Evolutionary conservation across 768 basidiomycete species (phyloP), one percentile per base, ranked within the genome.

Genomic region (Mycena vulgaris): DNA sequence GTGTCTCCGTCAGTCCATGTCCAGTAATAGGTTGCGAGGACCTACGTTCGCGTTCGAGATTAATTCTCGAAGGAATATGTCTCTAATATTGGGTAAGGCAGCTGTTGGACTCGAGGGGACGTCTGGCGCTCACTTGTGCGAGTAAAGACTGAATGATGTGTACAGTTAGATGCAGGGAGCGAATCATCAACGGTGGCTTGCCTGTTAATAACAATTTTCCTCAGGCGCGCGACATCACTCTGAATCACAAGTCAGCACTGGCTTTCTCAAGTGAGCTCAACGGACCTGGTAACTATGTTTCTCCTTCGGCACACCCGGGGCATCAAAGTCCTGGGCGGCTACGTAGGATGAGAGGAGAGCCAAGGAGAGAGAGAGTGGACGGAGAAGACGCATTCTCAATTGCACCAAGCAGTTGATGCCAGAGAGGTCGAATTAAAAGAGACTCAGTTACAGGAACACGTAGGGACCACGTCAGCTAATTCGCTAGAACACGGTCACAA

Each of bases 151-250:
- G 64, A 16, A 78, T 21, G 42, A 59, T 25, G 27, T 7, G 48
- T 17, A 39, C 19, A 64, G 42, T 59, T 65, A 56, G 63, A 58
- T 30, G 31, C 31, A 35, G 28, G 23, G 39, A 71, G 55, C 19
- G 60, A 35, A 37, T 59, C 35, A 62, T 55, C n/a, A 27, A 68
- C 37, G 16, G 27, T n/a, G 39, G 59, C 83, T 75, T 72, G 88
- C 92, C 93, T 94, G 83, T 97, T 94, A 76, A 97, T 95, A 71
- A 98, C 96, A 70, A 97, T 95, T 77, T 94, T 95, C 68, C 97
- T 90, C 74, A 98, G 87, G 76, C 97, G 93, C 42, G 95, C 89
- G 66, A 98, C 95, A 81, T 97, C 96, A 75, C 96, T 97, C 96
- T 97, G 76, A 1, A 70, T 33, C 63, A 35, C 49, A 31, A 55